Evolutionary conservation across 1,139 yeast genomes (phyloP).

Genomic region (Debaryomyces singareniensis): DNA sequence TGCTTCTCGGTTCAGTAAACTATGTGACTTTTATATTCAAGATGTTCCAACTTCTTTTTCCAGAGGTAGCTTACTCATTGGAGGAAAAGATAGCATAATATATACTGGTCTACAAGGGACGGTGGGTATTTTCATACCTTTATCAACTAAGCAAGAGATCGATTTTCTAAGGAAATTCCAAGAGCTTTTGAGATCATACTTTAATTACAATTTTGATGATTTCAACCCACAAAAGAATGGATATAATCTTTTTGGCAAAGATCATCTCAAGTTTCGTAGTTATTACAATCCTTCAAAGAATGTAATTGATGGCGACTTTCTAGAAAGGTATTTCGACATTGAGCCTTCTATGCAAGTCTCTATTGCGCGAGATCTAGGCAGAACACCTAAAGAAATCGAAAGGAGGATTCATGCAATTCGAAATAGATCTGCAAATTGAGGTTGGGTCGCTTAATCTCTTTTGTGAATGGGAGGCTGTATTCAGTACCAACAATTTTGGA

Average conservation of each 20-base stretch:
- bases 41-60: constrained; percentile 66
- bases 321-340: constrained; percentile 51
- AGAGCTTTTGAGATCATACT: constrained; percentile 33
- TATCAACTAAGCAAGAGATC: constrained; percentile 57
- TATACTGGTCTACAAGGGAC: constrained; percentile 81
- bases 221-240: constrained; percentile 17
- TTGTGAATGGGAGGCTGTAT: no score
- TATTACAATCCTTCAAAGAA: constrained; percentile 72
- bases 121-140: constrained; percentile 66
- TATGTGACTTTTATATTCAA: constrained; percentile 59
- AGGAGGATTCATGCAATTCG: constrained; percentile 55
- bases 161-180: constrained; percentile 55
- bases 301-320: constrained; percentile 82
- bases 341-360: constrained; percentile 30
- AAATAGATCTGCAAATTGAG: constrained; percentile 37
- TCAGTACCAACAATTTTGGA: no score
- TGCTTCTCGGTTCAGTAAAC: constrained; percentile 44
- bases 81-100: constrained; percentile 60
- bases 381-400: constrained; percentile 55
- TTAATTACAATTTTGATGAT: constrained; percentile 23
- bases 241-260: constrained; percentile 50
- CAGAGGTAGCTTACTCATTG: constrained; percentile 47
- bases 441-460: constrained; percentile 4
- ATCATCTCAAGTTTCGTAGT: constrained; percentile 63
- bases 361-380: constrained; percentile 50